phyloP scores from a whole-genome alignment of 495 filamentous ascomycete genomes.

The Tuber melanosporum region DNA sequence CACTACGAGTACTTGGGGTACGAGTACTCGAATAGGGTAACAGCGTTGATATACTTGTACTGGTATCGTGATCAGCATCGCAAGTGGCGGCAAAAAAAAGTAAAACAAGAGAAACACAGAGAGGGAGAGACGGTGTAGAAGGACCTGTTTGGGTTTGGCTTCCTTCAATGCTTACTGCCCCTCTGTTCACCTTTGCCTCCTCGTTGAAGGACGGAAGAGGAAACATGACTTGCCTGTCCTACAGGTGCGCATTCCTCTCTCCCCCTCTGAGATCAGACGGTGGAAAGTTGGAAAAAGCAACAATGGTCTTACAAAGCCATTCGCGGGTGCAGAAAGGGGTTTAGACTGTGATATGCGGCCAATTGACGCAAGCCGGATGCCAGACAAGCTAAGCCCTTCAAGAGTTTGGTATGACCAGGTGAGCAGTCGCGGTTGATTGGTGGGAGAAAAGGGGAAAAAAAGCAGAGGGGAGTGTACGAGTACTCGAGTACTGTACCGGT shows the following conservation, averaged over 20 bases:
- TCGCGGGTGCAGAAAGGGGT: neutral
- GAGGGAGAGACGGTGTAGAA: neutral
- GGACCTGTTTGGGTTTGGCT: neutral
- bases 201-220: neutral
- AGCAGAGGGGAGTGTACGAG: neutral
- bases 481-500: too few relatives aligned
- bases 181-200: neutral
- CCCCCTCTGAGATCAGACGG: neutral
- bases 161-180: neutral
- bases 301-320: neutral
- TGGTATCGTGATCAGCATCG: neutral
- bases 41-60: neutral
- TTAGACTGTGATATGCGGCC: neutral
- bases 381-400: neutral
- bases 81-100: neutral
- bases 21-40: neutral
- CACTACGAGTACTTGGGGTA: neutral
- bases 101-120: neutral
- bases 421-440: neutral
- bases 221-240: neutral
- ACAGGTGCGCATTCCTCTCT: neutral
- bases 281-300: neutral
- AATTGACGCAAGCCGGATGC: constrained; percentile 3
- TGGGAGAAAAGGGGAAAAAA: neutral
- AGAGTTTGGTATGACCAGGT: neutral